Percentiles rank a stretch among this genome's conserved stretches.
Evolutionary conservation across 2,329 filamentous ascomycete genomes (phyloP).

Genomic region (Exophiala sideris): DNA sequence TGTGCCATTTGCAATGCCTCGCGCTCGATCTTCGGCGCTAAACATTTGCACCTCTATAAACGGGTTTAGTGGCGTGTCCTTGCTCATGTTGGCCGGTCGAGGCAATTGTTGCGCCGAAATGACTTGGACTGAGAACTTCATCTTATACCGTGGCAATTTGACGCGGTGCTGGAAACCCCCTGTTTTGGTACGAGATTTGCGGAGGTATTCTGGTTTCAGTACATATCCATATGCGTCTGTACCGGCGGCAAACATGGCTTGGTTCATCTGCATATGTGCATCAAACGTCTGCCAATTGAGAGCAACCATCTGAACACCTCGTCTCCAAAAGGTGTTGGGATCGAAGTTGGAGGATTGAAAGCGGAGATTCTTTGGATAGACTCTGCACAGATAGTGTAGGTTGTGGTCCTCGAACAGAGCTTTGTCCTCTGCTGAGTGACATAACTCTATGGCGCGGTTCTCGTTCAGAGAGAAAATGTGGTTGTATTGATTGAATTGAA

Average conservation of each 20-base stretch:
- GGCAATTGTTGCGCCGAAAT: slow-evolving; percentile 95
- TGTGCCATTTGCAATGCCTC: slow-evolving; percentile 64
- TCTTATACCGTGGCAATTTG: slow-evolving; percentile 46
- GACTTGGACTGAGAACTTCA: slow-evolving; percentile 81
- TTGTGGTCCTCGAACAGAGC: slow-evolving; percentile 83
- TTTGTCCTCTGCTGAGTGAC: slow-evolving; percentile 71
- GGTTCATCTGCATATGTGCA: slow-evolving; percentile 90
- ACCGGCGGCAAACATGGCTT: slow-evolving; percentile 93
- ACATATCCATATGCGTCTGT: slow-evolving; percentile 87
- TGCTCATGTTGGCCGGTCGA: slow-evolving; percentile 69
- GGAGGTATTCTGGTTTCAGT: slow-evolving; percentile 82
- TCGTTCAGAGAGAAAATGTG: slow-evolving; percentile 96
- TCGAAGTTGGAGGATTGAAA: slow-evolving; percentile 92
- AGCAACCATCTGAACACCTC: slow-evolving; percentile 95
- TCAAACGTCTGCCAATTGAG: slow-evolving; percentile 99
- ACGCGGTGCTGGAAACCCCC: slow-evolving; percentile 34
- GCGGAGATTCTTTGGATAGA: slow-evolving; percentile 81
- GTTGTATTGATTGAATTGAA: slow-evolving; percentile 81
- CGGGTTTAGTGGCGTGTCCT: slow-evolving; percentile 76
- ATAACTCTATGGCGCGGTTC: slow-evolving; percentile 77
- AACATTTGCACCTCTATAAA: slow-evolving; percentile 95
- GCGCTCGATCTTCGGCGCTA: slow-evolving; percentile 85
- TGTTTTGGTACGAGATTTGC: slow-evolving; percentile 36
- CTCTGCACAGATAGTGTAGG: slow-evolving; percentile 83
- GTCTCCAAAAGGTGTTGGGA: slow-evolving; percentile 87